Conservation (phyloP, 441 rosid genomes). For the Bruguiera hainesii region DNA sequence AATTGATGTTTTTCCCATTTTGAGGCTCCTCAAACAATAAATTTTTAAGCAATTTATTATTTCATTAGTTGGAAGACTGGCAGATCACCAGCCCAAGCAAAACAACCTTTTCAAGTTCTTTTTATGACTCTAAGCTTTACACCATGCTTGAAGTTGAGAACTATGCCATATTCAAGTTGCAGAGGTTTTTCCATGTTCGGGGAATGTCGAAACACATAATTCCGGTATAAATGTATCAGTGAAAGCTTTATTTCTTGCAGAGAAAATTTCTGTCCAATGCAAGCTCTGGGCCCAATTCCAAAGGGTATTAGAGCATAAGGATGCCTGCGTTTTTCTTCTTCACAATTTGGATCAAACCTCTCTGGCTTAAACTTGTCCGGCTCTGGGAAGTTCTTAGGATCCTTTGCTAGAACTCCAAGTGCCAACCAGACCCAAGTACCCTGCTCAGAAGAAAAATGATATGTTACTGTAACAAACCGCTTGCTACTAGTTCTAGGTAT, state of each 20-base stretch:
- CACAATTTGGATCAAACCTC: conserved; percentile 69
- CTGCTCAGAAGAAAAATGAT: conserved; percentile 30
- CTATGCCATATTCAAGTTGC: conserved; percentile 71
- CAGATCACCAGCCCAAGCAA: neutral
- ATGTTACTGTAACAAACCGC: no score
- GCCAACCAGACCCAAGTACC: conserved; percentile 99
- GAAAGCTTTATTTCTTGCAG: conserved; percentile 74
- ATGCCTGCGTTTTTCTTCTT: conserved; percentile 80
- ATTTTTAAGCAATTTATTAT: neutral
- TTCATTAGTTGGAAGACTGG: neutral
- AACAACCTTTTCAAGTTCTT: conserved; percentile 38
- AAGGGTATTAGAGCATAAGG: conserved; percentile 82
- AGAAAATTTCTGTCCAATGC: conserved; percentile 83
- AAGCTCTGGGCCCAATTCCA: conserved; percentile 94
- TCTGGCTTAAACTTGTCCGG: conserved; percentile 87
- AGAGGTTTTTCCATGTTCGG: conserved; percentile 77
- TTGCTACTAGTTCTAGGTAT: no score
- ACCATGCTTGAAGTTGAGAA: conserved; percentile 81
- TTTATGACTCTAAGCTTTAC: conserved; percentile 63
- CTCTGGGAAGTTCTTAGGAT: conserved; percentile 81
- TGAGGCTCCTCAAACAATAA: neutral
- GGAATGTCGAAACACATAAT: conserved; percentile 63
- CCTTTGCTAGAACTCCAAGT: conserved; percentile 80
- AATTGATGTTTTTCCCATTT: no score
- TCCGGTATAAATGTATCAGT: conserved; percentile 61